These are phyloP conservation scores for Leishmania tropica DNA, from an alignment of 208 protist genomes.

Conservation along the genomic window DNA sequence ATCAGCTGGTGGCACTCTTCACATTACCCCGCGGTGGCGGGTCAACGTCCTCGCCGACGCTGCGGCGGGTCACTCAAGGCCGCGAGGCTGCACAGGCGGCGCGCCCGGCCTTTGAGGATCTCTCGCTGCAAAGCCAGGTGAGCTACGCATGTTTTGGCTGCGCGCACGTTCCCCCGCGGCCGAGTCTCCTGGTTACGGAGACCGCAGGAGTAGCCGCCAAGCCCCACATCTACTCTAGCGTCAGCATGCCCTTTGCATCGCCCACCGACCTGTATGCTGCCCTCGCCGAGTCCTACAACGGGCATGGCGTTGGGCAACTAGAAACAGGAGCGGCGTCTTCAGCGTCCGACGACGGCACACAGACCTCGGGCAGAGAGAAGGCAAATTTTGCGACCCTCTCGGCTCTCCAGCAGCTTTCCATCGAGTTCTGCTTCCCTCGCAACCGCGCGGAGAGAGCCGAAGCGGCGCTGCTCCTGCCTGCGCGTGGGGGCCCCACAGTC, in stretches of 20 bases:
- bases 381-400: conserved; percentile 7
- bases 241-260: not conserved
- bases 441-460: not conserved
- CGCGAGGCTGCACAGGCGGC: not conserved
- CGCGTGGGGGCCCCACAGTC: not conserved
- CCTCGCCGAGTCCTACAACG: conserved; percentile 1
- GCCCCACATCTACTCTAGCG: not conserved
- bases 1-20: conserved; percentile 26
- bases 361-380: not conserved
- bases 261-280: conserved; percentile 13
- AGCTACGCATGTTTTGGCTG: conserved; percentile 54
- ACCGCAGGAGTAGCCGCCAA: not conserved
- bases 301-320: not conserved
- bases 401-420: conserved; percentile 19
- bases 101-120: conserved; percentile 16
- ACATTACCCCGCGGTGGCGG: not conserved
- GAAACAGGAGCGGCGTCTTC: too few relatives aligned
- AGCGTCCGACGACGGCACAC: not conserved
- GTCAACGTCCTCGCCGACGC: not conserved
- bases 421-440: conserved; percentile 30
- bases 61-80: too few relatives aligned
- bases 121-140: conserved; percentile 31
- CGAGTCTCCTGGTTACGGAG: not conserved
- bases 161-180: conserved; percentile 24
- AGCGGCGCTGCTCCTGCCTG: not conserved